A percentile compares a stretch with the other conserved stretches of the same genome.
Conservation (phyloP, 306 rosid genomes). For the Albizia julibrissin region DNA sequence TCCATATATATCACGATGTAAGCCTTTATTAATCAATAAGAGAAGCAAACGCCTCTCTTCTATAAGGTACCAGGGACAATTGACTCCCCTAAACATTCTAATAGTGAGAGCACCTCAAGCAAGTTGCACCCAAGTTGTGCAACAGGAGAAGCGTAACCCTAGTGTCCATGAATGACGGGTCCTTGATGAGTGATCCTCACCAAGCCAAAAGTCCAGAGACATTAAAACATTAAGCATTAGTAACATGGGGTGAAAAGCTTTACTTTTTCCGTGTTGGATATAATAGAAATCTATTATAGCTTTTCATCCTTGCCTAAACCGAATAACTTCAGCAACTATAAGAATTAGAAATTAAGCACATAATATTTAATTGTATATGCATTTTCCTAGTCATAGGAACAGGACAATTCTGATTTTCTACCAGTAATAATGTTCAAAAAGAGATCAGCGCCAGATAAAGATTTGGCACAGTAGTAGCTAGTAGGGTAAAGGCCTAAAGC, state of each 20-base stretch:
- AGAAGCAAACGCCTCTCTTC: not conserved
- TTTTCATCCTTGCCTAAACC: conserved; percentile 16
- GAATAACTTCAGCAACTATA: not conserved
- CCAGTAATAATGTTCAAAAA: not conserved
- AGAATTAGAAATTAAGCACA: not conserved
- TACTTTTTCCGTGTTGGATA: conserved; percentile 1
- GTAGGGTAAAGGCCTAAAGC: conserved; percentile 26
- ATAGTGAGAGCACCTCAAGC: not conserved
- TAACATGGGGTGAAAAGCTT: conserved; percentile 13
- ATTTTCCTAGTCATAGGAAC: conserved; percentile 1
- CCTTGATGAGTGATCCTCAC: not conserved
- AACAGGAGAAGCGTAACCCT: not conserved
- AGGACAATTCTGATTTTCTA: conserved; percentile 20
- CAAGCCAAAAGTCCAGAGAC: not conserved
- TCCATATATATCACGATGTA: not conserved
- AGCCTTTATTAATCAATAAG: not conserved
- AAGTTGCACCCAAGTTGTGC: not conserved
- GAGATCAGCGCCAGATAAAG: conserved; percentile 1
- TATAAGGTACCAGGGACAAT: not conserved
- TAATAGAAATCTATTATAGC: not conserved
- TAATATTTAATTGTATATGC: not conserved
- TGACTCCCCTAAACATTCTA: not conserved
- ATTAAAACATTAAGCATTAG: conserved; percentile 38
- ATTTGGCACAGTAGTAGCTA: not conserved
- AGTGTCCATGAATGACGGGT: not conserved